Conservation (phyloP, 352 stramenopile genomes). For the Globisporangium camurandrum region DNA sequence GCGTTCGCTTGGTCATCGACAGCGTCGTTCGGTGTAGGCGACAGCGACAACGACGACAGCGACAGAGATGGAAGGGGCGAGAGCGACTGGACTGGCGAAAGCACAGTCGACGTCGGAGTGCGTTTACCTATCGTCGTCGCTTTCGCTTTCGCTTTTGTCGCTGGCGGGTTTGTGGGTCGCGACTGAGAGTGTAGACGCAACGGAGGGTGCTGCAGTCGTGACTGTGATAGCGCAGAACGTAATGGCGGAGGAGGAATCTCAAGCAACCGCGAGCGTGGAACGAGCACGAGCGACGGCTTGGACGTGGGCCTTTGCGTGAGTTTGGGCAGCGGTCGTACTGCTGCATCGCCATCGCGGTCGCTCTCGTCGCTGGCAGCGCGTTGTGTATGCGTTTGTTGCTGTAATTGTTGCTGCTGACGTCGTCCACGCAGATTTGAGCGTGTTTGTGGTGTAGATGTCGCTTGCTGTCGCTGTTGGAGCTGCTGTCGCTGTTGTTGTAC, state of each 20-base stretch:
- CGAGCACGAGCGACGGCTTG: constrained; percentile 28
- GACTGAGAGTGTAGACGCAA: too few relatives aligned
- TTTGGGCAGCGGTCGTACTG: constrained; percentile 39
- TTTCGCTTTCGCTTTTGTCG: neutral
- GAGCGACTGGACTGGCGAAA: neutral
- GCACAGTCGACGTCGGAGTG: too few relatives aligned
- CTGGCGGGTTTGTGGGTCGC: neutral
- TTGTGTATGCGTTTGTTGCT: too few relatives aligned
- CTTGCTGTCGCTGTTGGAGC: too few relatives aligned
- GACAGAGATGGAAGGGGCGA: neutral
- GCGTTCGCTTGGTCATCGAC: constrained; percentile 21
- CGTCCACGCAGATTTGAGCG: too few relatives aligned
- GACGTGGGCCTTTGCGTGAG: constrained; percentile 29
- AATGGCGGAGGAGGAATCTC: neutral
- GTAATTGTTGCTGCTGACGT: too few relatives aligned
- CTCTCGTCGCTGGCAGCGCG: too few relatives aligned
- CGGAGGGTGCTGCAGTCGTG: neutral
- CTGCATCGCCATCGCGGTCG: constrained; percentile 2
- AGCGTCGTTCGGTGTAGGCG: constrained; percentile 7
- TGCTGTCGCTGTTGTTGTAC: too few relatives aligned
- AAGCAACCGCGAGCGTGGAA: constrained; percentile 8
- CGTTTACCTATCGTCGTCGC: too few relatives aligned
- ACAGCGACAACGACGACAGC: neutral
- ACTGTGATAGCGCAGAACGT: neutral
- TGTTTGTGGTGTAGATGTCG: too few relatives aligned